Evolutionary conservation across 2,329 filamentous ascomycete species (phyloP).

Genomic region (Endoconidiophora laricicola): DNA sequence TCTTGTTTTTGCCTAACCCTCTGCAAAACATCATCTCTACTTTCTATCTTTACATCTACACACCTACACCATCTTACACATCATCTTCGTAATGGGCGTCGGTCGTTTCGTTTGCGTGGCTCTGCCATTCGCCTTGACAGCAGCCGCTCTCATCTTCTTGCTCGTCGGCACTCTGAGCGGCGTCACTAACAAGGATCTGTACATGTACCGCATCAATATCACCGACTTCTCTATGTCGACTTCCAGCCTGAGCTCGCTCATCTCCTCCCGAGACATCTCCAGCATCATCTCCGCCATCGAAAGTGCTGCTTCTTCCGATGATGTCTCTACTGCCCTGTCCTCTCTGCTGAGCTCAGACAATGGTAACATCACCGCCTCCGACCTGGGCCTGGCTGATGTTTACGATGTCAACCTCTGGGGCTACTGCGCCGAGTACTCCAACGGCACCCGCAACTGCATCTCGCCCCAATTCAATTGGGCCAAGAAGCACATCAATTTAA

Average conservation of each 20-base stretch:
- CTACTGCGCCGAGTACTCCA: constrained; percentile 54
- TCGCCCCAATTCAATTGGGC: constrained; percentile 61
- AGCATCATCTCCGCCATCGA: constrained; percentile 39
- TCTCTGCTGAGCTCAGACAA: constrained; percentile 14
- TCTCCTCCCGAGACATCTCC: constrained; percentile 30
- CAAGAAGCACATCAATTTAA: constrained; percentile 50
- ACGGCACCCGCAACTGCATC: constrained; percentile 48
- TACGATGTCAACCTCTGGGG: constrained; percentile 79
- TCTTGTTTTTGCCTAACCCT: not conserved
- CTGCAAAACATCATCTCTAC: not conserved
- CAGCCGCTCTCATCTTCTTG: constrained; percentile 58
- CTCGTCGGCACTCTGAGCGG: constrained; percentile 40
- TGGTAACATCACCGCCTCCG: constrained; percentile 37
- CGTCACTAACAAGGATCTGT: constrained; percentile 37
- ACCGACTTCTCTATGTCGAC: constrained; percentile 25
- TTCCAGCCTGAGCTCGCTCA: constrained; percentile 14
- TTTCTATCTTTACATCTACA: not conserved
- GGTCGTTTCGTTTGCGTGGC: constrained; percentile 77
- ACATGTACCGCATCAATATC: constrained; percentile 45
- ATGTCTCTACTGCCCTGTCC: constrained; percentile 28
- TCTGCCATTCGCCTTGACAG: constrained; percentile 66
- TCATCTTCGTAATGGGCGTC: constrained; percentile 33
- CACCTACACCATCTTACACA: not conserved
- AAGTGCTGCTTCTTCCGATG: constrained; percentile 43
- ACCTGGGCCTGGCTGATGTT: constrained; percentile 50